These are phyloP conservation scores for Sonneratia alba DNA, from an alignment of 345 rosid species.

Conservation along the genomic window DNA sequence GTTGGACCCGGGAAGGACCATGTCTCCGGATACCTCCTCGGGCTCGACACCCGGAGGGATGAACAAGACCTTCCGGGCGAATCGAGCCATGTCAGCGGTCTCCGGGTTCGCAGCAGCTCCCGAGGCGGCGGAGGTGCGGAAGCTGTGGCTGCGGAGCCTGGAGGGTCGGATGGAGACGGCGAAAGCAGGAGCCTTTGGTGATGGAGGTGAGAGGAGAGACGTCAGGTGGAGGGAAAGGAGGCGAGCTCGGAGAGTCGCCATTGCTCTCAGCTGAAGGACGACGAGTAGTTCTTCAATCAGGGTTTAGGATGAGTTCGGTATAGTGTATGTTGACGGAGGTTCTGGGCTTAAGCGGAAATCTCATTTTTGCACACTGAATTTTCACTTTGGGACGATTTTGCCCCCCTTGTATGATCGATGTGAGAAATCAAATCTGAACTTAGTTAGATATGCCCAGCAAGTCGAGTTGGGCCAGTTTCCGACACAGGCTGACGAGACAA, in stretches of 20 bases:
- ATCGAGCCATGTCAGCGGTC: conserved; percentile 26
- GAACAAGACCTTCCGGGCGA: conserved; percentile 38
- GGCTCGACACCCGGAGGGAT: conserved; percentile 77
- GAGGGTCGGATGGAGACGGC: conserved; percentile 10
- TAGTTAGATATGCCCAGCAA: no score
- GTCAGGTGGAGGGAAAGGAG: conserved; percentile 7
- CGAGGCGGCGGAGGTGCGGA: conserved; percentile 25
- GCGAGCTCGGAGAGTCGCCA: conserved; percentile 15
- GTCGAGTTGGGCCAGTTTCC: no score
- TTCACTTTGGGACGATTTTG: no score
- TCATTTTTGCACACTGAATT: neutral
- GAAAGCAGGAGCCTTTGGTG: conserved; percentile 8
- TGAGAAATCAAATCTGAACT: no score
- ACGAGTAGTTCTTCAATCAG: neutral
- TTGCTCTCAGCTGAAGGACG: neutral
- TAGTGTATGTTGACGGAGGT: neutral
- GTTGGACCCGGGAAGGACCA: conserved; percentile 80
- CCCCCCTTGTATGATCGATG: no score
- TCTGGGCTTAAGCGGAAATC: neutral
- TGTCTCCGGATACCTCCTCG: conserved; percentile 53
- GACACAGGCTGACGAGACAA: no score
- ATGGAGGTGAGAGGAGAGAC: neutral
- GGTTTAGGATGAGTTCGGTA: neutral
- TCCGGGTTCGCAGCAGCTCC: conserved; percentile 23
- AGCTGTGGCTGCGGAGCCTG: conserved; percentile 5